phyloP scores from a whole-genome alignment of 768 basidiomycete genomes.

The Collybiopsis confluens region DNA sequence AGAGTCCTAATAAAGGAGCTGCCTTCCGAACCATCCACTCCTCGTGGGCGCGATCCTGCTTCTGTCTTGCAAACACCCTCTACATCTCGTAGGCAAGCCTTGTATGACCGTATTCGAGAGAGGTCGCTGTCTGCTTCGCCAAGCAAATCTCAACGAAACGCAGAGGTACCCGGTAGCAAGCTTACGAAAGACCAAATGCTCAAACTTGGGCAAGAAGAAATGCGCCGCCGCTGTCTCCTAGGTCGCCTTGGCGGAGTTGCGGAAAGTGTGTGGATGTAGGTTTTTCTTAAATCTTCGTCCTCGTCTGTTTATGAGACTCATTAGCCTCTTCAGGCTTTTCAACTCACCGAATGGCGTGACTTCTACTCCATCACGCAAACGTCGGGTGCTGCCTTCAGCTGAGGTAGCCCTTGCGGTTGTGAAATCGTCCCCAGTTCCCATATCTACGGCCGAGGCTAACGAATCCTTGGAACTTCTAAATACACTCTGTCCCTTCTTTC shows the following conservation, averaged over 20 bases:
- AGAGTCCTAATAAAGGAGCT: conserved; percentile 26
- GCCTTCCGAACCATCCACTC: conserved; percentile 55
- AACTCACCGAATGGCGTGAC: conserved; percentile 53
- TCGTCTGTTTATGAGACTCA: background rate
- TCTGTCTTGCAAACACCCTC: conserved; percentile 68
- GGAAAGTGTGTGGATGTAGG: conserved; percentile 87
- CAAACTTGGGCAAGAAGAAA: conserved; percentile 73
- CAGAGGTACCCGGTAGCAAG: conserved; percentile 35
- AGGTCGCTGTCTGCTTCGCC: conserved; percentile 67
- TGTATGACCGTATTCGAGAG: conserved; percentile 78
- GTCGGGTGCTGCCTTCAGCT: conserved; percentile 60
- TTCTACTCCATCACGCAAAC: conserved; percentile 56
- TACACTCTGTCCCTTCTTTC: conserved; percentile 76
- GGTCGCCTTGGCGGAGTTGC: conserved; percentile 77
- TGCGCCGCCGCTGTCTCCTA: conserved; percentile 69
- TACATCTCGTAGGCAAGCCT: conserved; percentile 71
- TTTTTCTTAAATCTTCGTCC: conserved; percentile 11
- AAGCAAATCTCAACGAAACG: conserved; percentile 42
- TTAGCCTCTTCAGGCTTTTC: conserved; percentile 53
- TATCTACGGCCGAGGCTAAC: conserved; percentile 71
- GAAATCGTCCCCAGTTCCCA: conserved; percentile 79
- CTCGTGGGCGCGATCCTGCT: conserved; percentile 46
- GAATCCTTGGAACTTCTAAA: conserved; percentile 68
- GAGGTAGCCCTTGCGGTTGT: conserved; percentile 69
- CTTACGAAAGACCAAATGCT: conserved; percentile 64